Evolutionary conservation across 768 basidiomycete genomes (phyloP), one percentile per base, ranked within the genome.

Genomic region (Coprinopsis sp.): DNA sequence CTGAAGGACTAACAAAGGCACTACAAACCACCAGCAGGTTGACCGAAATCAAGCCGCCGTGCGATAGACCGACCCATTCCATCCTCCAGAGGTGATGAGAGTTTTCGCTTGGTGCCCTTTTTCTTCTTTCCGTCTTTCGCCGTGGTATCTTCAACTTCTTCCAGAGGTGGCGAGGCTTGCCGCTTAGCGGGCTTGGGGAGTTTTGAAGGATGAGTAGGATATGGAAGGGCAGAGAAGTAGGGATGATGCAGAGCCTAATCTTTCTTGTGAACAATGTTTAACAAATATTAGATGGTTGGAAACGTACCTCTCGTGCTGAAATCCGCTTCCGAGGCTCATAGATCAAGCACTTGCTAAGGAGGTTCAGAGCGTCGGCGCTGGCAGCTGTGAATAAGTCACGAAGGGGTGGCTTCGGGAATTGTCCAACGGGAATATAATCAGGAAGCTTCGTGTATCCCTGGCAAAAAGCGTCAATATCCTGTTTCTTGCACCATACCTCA

Each of bases 331-430:
- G 72, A 3, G 96, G 96, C 59, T 98, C 91, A 56, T 88, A 97
- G 14, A 79, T 69, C 16, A 99, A 70, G 57, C 90, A 87, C 59
- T 79, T 84, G 49, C 71, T 75, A 25, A 97, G 76, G 10, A 98
- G 72, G 54, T 91, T 91, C 30, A 96, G 68, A 0, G 91, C 82
- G 50, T 94, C 91, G 6, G 81, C 77, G 33, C 81, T 90, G 1
- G 94, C 91, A 6, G 93, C 94, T 0, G 89, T 90, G 69, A 99
- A 95, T 43, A 96, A 77, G 55, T 88, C 82, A 27, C 90, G 81
- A 30, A 97, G 70, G 13, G 84, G 84, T 11, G 83, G 77, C 64
- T 85, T 87, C 2, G 90, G 88, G 60, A 92, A 90, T 54, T 87
- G 85, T 29, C 89, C 89, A 11, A 94, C 81, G 2, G 86, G 74